Conservation (phyloP, 805 yeast genomes). For the Saturnispora gosingensis region DNA sequence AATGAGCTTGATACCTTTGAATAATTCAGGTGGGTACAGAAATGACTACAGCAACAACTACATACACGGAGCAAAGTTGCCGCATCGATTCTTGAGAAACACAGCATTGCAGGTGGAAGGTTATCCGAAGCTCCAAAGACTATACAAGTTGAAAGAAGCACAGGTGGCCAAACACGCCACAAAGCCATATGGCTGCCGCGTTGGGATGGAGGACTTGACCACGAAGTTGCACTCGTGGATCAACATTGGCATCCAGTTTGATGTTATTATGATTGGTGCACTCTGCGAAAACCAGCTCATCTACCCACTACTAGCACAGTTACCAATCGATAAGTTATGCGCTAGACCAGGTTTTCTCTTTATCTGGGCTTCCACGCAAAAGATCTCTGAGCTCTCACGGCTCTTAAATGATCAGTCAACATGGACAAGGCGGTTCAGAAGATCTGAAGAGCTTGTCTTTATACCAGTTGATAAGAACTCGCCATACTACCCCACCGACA, state of each 20-base stretch:
- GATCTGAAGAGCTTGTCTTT: slow-evolving; percentile 84
- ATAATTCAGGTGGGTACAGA: slow-evolving; percentile 25
- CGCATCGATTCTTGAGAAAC: slow-evolving; percentile 60
- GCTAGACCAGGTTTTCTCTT: slow-evolving; percentile 81
- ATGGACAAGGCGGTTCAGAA: slow-evolving; percentile 60
- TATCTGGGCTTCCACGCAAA: slow-evolving; percentile 77
- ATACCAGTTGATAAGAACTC: slow-evolving; percentile 61
- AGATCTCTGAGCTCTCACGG: slow-evolving; percentile 53
- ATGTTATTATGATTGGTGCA: slow-evolving; percentile 88
- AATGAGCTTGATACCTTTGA: neutral
- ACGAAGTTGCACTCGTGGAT: slow-evolving; percentile 57
- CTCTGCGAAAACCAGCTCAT: slow-evolving; percentile 66
- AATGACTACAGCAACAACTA: slow-evolving; percentile 70
- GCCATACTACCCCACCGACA: slow-evolving; percentile 53
- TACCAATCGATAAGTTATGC: slow-evolving; percentile 67
- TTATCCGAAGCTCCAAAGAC: slow-evolving; percentile 69
- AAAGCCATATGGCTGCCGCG: slow-evolving; percentile 58
- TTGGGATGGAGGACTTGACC: slow-evolving; percentile 43
- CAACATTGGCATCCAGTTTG: slow-evolving; percentile 55
- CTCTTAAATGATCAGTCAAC: slow-evolving; percentile 30
- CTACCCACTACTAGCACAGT: slow-evolving; percentile 46
- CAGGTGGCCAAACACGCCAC: slow-evolving; percentile 48
- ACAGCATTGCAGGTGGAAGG: slow-evolving; percentile 63
- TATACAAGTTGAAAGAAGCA: slow-evolving; percentile 54
- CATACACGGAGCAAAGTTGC: slow-evolving; percentile 52